Evolutionary conservation across 805 yeast species (phyloP).

Genomic region (Teunomyces aglyptinius): DNA sequence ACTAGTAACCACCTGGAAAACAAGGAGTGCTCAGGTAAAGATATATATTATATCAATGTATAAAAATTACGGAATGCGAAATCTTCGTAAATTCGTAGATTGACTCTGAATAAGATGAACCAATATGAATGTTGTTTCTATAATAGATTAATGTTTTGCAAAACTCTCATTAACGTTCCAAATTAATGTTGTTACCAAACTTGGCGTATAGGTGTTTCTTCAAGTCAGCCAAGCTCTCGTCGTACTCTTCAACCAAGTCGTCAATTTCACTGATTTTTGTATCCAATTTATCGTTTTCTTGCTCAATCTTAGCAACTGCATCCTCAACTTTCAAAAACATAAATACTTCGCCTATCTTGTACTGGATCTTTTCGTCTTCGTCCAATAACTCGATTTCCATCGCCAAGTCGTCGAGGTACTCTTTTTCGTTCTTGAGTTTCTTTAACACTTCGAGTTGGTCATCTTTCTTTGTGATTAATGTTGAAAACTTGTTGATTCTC

Average conservation of each 20-base stretch:
- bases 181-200: constrained; percentile 84
- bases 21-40: background rate
- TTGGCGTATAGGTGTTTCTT: constrained; percentile 80
- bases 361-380: constrained; percentile 65
- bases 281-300: constrained; percentile 55
- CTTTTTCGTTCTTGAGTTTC: constrained; percentile 65
- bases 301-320: constrained; percentile 67
- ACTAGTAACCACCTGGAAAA: background rate
- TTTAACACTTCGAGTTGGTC: constrained; percentile 49
- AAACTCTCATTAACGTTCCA: constrained; percentile 52
- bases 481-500: constrained; percentile 83
- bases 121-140: background rate
- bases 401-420: constrained; percentile 81
- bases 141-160: background rate
- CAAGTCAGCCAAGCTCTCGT: constrained; percentile 54
- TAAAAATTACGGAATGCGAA: background rate
- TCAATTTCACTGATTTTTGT: constrained; percentile 47
- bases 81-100: background rate
- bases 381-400: constrained; percentile 86
- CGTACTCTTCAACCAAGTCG: constrained; percentile 47
- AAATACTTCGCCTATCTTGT: constrained; percentile 80
- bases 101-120: no score
- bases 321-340: constrained; percentile 64
- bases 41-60: background rate
- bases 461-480: constrained; percentile 71